Percentiles rank a stretch among this genome's conserved stretches.
phyloP scores from a whole-genome alignment of 2,329 filamentous ascomycete species.

The Ophiostoma fasciatum region DNA sequence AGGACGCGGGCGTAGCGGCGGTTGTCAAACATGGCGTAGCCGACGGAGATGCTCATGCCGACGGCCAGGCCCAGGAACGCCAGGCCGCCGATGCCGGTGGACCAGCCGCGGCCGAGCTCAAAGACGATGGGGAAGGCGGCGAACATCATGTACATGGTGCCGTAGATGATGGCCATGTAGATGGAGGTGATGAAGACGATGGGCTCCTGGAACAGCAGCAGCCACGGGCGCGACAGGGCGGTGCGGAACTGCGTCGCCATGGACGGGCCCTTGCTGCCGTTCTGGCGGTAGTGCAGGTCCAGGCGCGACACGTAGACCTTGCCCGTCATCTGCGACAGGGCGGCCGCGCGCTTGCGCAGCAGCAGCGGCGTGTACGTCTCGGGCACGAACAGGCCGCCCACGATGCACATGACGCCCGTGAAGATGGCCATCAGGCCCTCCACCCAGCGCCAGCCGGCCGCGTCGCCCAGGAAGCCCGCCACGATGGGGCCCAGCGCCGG shows the following conservation, averaged over 20 bases:
- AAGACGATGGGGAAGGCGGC: slow-evolving; percentile 53
- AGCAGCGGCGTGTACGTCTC: slow-evolving; percentile 48
- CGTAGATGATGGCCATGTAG: slow-evolving; percentile 49
- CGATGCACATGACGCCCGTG: slow-evolving; percentile 44
- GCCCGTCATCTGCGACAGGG: slow-evolving; percentile 35
- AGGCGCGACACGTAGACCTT: slow-evolving; percentile 37
- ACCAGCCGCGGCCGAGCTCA: slow-evolving; percentile 43
- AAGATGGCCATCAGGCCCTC: slow-evolving; percentile 51
- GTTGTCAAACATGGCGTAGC: slow-evolving; percentile 41
- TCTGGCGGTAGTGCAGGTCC: slow-evolving; percentile 7
- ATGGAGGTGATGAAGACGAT: slow-evolving; percentile 51
- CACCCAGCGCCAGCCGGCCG: slow-evolving; percentile 56
- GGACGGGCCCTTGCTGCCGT: slow-evolving; percentile 18
- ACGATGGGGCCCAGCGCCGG: slow-evolving; percentile 49
- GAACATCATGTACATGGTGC: slow-evolving; percentile 45
- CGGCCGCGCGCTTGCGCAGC: slow-evolving; percentile 35
- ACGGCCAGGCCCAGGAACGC: slow-evolving; percentile 55
- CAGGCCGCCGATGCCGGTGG: slow-evolving; percentile 42
- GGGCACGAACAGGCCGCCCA: slow-evolving; percentile 34
- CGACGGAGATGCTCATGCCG: slow-evolving; percentile 46
- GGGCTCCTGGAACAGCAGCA: slow-evolving; percentile 54
- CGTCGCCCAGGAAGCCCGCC: slow-evolving; percentile 50
- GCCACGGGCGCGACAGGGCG: slow-evolving; percentile 49
- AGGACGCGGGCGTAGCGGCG: slow-evolving; percentile 33
- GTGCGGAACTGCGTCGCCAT: slow-evolving; percentile 38